Conservation (phyloP, 2,329 filamentous ascomycete genomes). For the Aspergillus neotritici region DNA sequence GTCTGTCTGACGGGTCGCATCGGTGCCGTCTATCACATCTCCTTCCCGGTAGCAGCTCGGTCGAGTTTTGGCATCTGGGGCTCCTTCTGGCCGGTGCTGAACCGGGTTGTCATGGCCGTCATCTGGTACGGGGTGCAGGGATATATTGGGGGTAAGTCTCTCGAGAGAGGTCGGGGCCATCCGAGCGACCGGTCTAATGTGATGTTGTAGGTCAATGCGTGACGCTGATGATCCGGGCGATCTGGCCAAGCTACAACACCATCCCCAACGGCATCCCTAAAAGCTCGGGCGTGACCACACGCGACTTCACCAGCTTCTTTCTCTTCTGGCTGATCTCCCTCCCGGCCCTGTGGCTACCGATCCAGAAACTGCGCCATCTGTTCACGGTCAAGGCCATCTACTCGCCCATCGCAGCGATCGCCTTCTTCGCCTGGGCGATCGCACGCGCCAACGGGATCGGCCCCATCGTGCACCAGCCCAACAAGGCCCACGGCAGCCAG, state of each 20-base stretch:
- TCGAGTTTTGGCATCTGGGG: constrained; percentile 87
- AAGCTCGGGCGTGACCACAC: constrained; percentile 65
- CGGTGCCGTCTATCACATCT: constrained; percentile 80
- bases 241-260: constrained; percentile 61
- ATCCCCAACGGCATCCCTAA: constrained; percentile 63
- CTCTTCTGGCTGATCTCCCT: constrained; percentile 78
- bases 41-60: constrained; percentile 74
- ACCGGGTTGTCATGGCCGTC: constrained; percentile 79
- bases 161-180: neutral
- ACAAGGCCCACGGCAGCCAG: constrained; percentile 57
- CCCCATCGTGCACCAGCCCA: constrained; percentile 68
- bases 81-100: constrained; percentile 80
- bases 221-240: constrained; percentile 79
- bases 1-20: constrained; percentile 74
- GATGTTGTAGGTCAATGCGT: constrained; percentile 61
- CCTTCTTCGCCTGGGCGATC: constrained; percentile 83
- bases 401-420: constrained; percentile 74
- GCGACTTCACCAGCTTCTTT: constrained; percentile 75
- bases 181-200: constrained; percentile 2
- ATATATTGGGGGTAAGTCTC: constrained; percentile 63
- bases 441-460: constrained; percentile 76
- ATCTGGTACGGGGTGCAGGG: constrained; percentile 72
- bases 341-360: constrained; percentile 82
- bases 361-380: constrained; percentile 80
- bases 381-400: constrained; percentile 87